A percentile compares a stretch with the other conserved stretches of the same genome.
phyloP scores from a whole-genome alignment of 345 rosid species.

The Brassica cretica region DNA sequence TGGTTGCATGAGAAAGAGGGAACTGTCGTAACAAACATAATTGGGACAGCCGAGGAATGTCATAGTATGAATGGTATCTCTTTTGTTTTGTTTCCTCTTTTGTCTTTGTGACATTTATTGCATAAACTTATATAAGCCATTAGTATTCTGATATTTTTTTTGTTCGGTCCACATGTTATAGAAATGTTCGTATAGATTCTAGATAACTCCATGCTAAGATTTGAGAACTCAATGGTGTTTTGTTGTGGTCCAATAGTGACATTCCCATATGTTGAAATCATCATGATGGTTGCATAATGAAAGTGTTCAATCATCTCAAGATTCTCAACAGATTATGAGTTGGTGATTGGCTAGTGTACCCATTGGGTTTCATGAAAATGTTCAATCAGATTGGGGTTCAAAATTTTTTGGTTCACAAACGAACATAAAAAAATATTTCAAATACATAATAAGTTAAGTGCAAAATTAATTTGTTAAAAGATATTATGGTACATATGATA shows the following conservation, averaged over 20 bases:
- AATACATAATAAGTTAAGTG: neutral
- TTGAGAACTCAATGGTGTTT: constrained; percentile 17
- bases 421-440: neutral
- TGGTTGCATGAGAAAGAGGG: constrained; percentile 43
- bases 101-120: constrained; percentile 26
- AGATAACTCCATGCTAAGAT: constrained; percentile 36
- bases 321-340: constrained; percentile 16
- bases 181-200: constrained; percentile 22
- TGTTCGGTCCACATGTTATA: constrained; percentile 25
- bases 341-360: constrained; percentile 36
- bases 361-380: constrained; percentile 26
- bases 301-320: constrained; percentile 7
- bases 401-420: constrained; percentile 5
- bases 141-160: constrained; percentile 21
- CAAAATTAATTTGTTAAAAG: neutral
- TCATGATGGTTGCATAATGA: neutral
- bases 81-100: constrained; percentile 22
- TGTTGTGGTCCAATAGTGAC: constrained; percentile 23
- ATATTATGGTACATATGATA: neutral
- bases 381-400: constrained; percentile 19
- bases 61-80: constrained; percentile 42
- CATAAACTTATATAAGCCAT: constrained; percentile 24
- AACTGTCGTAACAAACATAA: constrained; percentile 35
- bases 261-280: neutral
- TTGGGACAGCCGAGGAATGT: constrained; percentile 38